Conservation (phyloP, 257 asterid genomes). For the Fraxinus excelsior region DNA sequence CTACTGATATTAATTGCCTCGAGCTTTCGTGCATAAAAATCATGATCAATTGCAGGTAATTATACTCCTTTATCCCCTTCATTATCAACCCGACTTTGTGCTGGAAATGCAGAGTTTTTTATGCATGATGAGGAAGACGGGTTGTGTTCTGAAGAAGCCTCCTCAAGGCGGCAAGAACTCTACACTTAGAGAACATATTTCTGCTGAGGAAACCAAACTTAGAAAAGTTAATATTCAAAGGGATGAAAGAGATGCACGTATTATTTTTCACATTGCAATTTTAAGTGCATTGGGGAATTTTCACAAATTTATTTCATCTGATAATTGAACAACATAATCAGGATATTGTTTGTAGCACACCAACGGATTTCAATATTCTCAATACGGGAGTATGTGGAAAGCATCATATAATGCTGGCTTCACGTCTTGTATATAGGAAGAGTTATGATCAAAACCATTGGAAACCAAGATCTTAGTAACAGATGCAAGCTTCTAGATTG, state of each 20-base stretch:
- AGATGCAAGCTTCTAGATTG: background rate
- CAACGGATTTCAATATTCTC: background rate
- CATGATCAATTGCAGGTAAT: conserved; percentile 40
- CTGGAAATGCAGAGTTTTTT: conserved; percentile 50
- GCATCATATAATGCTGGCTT: background rate
- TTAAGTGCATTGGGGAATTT: background rate
- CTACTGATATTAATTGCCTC: background rate
- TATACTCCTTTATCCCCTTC: conserved; percentile 72
- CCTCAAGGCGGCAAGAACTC: conserved; percentile 44
- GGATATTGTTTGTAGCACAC: too few species aligned
- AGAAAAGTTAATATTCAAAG: background rate
- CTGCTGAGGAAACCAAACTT: background rate
- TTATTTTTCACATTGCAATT: background rate
- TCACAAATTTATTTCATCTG: background rate
- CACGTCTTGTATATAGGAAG: background rate
- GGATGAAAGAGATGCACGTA: background rate
- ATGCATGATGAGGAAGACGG: conserved; percentile 46
- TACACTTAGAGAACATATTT: conserved; percentile 17
- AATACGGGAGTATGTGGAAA: background rate
- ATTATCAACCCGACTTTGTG: conserved; percentile 52
- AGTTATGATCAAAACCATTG: background rate
- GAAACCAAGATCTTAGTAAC: background rate
- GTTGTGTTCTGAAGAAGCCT: conserved; percentile 35
- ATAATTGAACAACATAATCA: background rate
- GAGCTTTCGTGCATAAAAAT: conserved; percentile 13